A percentile compares a stretch with the other conserved stretches of the same genome.
These are phyloP conservation scores for Hymenoscyphus scutula DNA, from an alignment of 2,329 filamentous ascomycete genomes.

Conservation along the genomic window DNA sequence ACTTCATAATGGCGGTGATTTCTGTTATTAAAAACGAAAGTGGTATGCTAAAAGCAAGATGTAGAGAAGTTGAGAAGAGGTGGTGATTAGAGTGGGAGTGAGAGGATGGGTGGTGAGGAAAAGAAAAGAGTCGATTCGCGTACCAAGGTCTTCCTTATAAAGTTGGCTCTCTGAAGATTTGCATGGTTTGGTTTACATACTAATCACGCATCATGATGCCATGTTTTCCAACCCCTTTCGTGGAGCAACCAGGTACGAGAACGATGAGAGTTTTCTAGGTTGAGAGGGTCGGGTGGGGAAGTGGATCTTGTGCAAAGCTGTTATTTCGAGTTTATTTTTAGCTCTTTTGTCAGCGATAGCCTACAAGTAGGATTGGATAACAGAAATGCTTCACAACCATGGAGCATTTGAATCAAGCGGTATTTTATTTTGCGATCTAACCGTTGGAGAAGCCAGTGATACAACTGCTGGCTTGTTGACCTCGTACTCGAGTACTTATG, in stretches of 20 bases:
- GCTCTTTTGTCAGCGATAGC: not conserved
- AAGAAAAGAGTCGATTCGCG: not conserved
- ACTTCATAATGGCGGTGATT: slow-evolving; percentile 12
- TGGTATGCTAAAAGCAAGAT: not conserved
- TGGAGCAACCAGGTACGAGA: not conserved
- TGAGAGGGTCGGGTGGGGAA: not conserved
- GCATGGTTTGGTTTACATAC: not conserved
- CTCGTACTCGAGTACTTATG: no score
- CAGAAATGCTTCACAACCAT: not conserved
- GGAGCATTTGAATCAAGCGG: not conserved
- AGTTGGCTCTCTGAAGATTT: not conserved
- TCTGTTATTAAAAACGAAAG: not conserved
- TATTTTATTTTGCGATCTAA: no score
- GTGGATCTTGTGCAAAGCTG: not conserved
- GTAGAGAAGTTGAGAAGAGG: not conserved
- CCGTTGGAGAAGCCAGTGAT: no score
- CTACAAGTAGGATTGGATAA: not conserved
- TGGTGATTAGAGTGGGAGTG: not conserved
- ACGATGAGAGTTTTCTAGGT: no score
- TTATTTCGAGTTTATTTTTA: not conserved
- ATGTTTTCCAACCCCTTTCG: not conserved
- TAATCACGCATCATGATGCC: not conserved
- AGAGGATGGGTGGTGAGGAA: not conserved
- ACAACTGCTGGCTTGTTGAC: no score
- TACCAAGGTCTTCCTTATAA: not conserved